Base-by-base conservation (phyloP, 1,284 basidiomycete species). In the Sanghuangporus sanghuang region DNA sequence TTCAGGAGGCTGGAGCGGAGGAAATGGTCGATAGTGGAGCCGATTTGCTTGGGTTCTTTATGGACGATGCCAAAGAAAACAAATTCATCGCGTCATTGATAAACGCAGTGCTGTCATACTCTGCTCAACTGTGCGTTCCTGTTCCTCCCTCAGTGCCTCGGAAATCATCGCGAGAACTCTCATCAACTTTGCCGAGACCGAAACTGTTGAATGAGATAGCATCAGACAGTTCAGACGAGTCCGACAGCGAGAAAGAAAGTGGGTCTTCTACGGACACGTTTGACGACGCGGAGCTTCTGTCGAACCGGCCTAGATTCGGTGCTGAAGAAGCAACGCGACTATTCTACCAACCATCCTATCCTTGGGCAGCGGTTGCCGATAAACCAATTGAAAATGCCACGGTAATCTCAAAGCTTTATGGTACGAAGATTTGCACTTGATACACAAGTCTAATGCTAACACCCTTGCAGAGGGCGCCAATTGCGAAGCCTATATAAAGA, bases 401-500 rank as follows among this genome's bases (percentile, higher is more conserved):
- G 7, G 54, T 61, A 9, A 50, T 64, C 14, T 23, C 58, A 32
- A 64, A 48, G 21, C 39, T 64, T n/a, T 7, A 57, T 36, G 52
- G 63, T 61, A 58, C 32, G 63, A 18, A 8, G n/a, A 23, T 35
- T 4, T 57, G 14, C 27, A 49, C 42, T 49, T n/a, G 38, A 42
- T n/a, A n/a, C 21, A 16, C 14, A 54, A 18, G 7, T 27, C 12
- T 52, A 35, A 36, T 9, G 42, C 21, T 39, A 38, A 14, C 55
- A 49, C 39, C 40, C 62, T 36, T 44, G 48, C 49, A 83, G 82
- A 71, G 49, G 78, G 78, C 16, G 68, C 73, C 14, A 76, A 75
- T 67, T 82, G 77, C 54, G 72, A 74, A 39, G 75, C 77, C 3
- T 74, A 71, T 36, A 72, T 81, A 59, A 79, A 79, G 68, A 75